Evolutionary conservation across 495 filamentous ascomycete genomes (phyloP).

Genomic region (Immersiella caudata): DNA sequence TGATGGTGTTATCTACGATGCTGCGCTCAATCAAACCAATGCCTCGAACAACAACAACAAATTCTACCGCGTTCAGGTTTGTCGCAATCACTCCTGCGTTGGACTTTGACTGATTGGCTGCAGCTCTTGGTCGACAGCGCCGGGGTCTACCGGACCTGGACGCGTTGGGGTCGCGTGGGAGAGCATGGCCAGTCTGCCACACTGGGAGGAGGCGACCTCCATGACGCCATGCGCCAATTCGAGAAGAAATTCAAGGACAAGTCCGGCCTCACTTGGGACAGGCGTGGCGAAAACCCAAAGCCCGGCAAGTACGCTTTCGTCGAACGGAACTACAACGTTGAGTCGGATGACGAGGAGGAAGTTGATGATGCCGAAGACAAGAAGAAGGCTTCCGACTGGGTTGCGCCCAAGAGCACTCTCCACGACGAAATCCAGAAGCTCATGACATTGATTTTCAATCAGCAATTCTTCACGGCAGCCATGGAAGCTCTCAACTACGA

Average conservation of each 20-base stretch:
- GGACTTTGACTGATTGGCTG: conserved; percentile 6
- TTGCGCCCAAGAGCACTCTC: conserved; percentile 57
- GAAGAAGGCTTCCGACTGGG: conserved; percentile 39
- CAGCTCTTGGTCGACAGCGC: conserved; percentile 41
- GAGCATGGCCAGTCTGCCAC: conserved; percentile 63
- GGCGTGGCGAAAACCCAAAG: conserved; percentile 62
- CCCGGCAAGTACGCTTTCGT: conserved; percentile 76
- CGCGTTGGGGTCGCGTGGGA: conserved; percentile 79
- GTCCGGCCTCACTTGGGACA: conserved; percentile 67
- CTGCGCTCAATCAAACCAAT: conserved; percentile 63
- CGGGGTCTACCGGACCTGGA: conserved; percentile 59
- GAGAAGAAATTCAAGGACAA: conserved; percentile 80
- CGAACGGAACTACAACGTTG: conserved; percentile 66
- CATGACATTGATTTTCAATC: conserved; percentile 83
- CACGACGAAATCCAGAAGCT: conserved; percentile 62
- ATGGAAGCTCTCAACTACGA: conserved; percentile 77
- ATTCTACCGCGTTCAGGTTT: conserved; percentile 67
- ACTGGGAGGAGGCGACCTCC: conserved; percentile 46
- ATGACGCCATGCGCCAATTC: conserved; percentile 57
- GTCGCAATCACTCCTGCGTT: conserved; percentile 12
- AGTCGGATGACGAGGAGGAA: conserved; percentile 65
- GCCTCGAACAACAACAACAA: conserved; percentile 69
- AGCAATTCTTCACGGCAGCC: conserved; percentile 62
- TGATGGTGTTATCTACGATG: conserved; percentile 65
- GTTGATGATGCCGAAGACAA: conserved; percentile 37